Conservation (phyloP, 2,329 filamentous ascomycete genomes). For the Venturiaceae sp. region DNA sequence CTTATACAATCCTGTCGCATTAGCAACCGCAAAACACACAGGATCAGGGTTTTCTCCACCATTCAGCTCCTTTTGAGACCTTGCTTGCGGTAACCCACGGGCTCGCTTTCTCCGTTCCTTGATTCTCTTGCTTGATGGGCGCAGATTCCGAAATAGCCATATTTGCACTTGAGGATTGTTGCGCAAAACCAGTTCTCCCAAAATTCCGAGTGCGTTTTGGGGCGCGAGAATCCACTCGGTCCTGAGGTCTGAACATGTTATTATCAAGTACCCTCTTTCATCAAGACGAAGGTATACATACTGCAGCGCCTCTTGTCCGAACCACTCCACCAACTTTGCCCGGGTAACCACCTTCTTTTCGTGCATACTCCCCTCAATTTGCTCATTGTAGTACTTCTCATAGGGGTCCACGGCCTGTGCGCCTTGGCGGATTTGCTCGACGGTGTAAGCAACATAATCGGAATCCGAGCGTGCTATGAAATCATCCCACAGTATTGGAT, state of each 20-base stretch:
- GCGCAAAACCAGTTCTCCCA: neutral
- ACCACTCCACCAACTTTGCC: neutral
- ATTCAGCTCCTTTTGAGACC: neutral
- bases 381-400: slow-evolving; percentile 3
- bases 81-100: neutral
- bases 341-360: neutral
- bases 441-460: slow-evolving; percentile 4
- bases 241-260: neutral
- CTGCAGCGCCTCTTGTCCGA: neutral
- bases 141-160: neutral
- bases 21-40: neutral
- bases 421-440: slow-evolving; percentile 2
- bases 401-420: neutral
- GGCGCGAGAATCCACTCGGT: neutral
- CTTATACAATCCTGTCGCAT: neutral
- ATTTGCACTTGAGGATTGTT: neutral
- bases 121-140: neutral
- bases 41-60: neutral
- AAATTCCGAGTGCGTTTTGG: neutral
- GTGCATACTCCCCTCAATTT: neutral
- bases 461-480: neutral
- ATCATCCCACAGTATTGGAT: slow-evolving; percentile 8
- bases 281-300: neutral
- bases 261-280: too few relatives aligned
- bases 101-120: neutral